Base-by-base conservation (phyloP, 352 stramenopile species). In the Phytophthora sp. region DNA sequence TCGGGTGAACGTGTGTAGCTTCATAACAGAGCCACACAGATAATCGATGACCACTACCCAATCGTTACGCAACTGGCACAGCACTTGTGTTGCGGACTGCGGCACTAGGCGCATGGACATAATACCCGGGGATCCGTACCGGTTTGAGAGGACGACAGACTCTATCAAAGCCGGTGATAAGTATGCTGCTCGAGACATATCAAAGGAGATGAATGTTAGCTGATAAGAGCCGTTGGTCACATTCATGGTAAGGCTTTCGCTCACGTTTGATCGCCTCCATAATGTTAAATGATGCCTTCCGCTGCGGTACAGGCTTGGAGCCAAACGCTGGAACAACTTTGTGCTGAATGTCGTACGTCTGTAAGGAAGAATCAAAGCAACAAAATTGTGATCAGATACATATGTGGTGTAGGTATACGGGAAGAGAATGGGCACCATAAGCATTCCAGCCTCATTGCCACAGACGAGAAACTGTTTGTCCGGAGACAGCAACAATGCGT, bases 21-120 rank as follows among this genome's bases (percentile, higher is more conserved):
- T 89, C 16, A 79, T n/a, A 23, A 88, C 54, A 0, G 55, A 50
- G 8, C 74, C 67, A 20, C 31, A 52, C 11, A 79, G 50, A 23
- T 76, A 75, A 50, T 93, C 84, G 4, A 90, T 39, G 11, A 87
- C 64, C 20, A 89, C 69, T 16, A 91, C 57, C 84, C 84, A 93
- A 58, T 91, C 82, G 36, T 91, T 93, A 8, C 80, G 77, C 7
- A 93, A 64, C 35, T 93, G 82, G 53, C 80, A 84, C 12, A 90
- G 46, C 18, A 91, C 55, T 44, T 88, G 74, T 0, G 71, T 80
- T 12, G 60, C 64, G 0, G 63, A 80, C 15, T 72, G 63, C 1
- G 65, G 81, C 3, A 74, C 18, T 6, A 80, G 57, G 3, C 69
- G 76, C 33, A 91, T 69, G 6, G 80, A 80, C 35, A 86, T 66